Base-by-base conservation (phyloP, 768 basidiomycete genomes). In the Podaxis pistillaris region DNA sequence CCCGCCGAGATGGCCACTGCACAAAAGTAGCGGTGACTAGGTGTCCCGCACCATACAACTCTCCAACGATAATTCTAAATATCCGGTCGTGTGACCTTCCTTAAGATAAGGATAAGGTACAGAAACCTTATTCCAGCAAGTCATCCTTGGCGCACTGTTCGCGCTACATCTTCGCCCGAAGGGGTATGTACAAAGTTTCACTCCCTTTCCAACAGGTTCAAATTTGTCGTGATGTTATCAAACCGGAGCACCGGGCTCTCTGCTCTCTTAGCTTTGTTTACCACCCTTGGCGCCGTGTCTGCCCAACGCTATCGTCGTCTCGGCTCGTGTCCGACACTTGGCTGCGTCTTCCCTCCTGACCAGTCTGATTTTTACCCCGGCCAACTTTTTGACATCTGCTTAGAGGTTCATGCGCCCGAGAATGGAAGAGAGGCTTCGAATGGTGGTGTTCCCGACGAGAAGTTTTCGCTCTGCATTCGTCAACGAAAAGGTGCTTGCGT, bases 321-420 rank as follows among this genome's bases (percentile, higher is more conserved):
- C 15, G 78, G 79, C 8, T 67, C 73, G 40, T 80, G 79, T 59
- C 77, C 78, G 1, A 76, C 69, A 24, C 70, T 80, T 12, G 78
- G 78, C 40, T 79, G 78, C 53, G 68, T 79, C 15, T 76, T 80
- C 61, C 79, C 78, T 26, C 79, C 79, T 22, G 78, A 80, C 66
- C 79, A 78, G 58, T 76, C 75, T 38, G 77, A 79, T 56, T 80
- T 80, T 68, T 68, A 77, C 28, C 70, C 76, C 40, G 78, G 78
- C 17, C 78, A 79, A 63, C 69, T 76, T 36, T 80, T 79, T 64
- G 79, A 79, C 58, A 73, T 80, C 58, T 74, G 78, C 12, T 66
- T 79, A 24, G 78, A 80, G 60, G 73, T 79, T 3, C 78, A 80
- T 56, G 77, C 79, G 4, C 79, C 78, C n/a, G 68, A 76, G 30